Percentiles rank a stretch among this genome's conserved stretches.
Evolutionary conservation across 768 basidiomycete species (phyloP).

Genomic region (Leucosporidium scottii): DNA sequence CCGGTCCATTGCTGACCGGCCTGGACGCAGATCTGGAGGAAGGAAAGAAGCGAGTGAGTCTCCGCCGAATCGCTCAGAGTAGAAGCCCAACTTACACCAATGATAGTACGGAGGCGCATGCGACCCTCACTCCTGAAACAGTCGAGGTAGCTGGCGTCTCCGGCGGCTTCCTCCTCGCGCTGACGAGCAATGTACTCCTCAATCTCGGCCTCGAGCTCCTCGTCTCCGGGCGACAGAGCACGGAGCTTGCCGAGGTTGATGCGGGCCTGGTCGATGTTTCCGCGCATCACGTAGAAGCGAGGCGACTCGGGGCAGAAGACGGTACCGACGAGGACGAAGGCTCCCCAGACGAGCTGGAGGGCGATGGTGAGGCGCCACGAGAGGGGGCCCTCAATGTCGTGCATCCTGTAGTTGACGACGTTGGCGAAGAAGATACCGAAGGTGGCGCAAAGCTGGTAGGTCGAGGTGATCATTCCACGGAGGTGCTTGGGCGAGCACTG

Average conservation of each 20-base stretch:
- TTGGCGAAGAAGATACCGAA: slow-evolving; percentile 58
- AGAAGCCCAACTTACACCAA: slow-evolving; percentile 7
- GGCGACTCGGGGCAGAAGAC: slow-evolving; percentile 28
- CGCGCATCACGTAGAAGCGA: slow-evolving; percentile 25
- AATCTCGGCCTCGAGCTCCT: slow-evolving; percentile 42
- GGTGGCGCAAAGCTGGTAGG: slow-evolving; percentile 83
- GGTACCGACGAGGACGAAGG: slow-evolving; percentile 19
- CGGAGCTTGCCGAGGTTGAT: slow-evolving; percentile 46
- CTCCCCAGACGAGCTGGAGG: slow-evolving; percentile 39
- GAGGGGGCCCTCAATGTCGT: neutral
- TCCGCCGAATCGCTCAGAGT: neutral
- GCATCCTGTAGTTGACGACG: slow-evolving; percentile 21
- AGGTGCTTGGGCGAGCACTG: slow-evolving; percentile 83
- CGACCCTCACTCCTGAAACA: slow-evolving; percentile 27
- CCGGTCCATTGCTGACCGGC: slow-evolving; percentile 31
- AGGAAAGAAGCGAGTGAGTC: neutral
- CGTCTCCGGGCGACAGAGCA: slow-evolving; percentile 41
- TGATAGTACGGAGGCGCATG: slow-evolving; percentile 27
- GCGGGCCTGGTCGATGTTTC: slow-evolving; percentile 23
- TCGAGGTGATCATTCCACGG: slow-evolving; percentile 73
- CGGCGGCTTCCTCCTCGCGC: slow-evolving; percentile 22
- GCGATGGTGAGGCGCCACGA: slow-evolving; percentile 28
- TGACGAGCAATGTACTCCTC: slow-evolving; percentile 8
- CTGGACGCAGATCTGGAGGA: neutral
- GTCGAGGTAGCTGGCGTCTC: slow-evolving; percentile 16